These are phyloP conservation scores for Plasmodium vivax DNA, from an alignment of 169 alveolate species.

Conservation along the genomic window DNA sequence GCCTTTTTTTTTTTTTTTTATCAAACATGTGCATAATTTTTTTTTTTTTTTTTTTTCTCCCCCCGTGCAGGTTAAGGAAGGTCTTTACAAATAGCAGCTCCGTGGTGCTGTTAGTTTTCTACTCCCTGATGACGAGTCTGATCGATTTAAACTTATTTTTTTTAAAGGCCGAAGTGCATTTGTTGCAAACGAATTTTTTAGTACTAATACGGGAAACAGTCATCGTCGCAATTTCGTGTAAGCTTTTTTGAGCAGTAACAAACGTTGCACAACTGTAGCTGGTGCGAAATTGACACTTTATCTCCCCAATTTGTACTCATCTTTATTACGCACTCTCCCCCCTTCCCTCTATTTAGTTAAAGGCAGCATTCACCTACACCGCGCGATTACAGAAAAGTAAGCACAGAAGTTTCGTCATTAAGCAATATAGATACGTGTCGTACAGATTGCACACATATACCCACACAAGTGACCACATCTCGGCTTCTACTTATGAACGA, in stretches of 20 bases:
- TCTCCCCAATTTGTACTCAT: neutral
- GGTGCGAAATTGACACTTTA: neutral
- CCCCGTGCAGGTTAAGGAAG: slow-evolving; percentile 16
- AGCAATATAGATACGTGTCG: neutral
- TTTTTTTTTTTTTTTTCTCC: neutral
- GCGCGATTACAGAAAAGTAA: neutral
- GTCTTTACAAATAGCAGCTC: slow-evolving; percentile 26
- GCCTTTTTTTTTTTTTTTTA: slow-evolving; percentile 12
- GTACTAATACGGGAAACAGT: neutral
- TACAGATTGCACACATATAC: neutral
- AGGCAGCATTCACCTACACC: neutral
- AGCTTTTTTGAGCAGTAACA: neutral
- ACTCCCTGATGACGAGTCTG: neutral
- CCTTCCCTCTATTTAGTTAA: neutral
- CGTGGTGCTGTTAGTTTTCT: slow-evolving; percentile 1
- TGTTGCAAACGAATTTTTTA: neutral
- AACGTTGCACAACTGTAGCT: neutral
- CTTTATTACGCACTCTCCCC: neutral
- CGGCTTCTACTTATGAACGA: neutral
- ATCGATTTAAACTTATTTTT: slow-evolving; percentile 44
- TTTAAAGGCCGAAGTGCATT: slow-evolving; percentile 41
- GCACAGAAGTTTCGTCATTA: neutral
- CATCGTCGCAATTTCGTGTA: neutral
- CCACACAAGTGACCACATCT: neutral
- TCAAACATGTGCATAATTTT: neutral